Percentiles rank a stretch among this genome's conserved stretches.
These are phyloP conservation scores for Argentina anserina DNA, from an alignment of 306 rosid genomes.

Conservation along the genomic window DNA sequence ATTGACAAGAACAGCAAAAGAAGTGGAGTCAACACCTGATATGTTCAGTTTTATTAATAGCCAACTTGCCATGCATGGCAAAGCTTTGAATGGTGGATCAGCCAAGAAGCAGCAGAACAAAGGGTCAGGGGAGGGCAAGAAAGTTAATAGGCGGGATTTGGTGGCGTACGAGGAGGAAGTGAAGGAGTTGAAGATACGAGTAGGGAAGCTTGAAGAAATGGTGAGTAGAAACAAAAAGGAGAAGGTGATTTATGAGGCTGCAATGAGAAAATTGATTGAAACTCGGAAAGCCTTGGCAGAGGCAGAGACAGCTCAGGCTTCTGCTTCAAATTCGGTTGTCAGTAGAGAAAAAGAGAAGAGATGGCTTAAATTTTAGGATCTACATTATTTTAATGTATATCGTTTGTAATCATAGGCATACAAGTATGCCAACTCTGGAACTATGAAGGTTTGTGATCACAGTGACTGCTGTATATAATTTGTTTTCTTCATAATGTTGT, in stretches of 20 bases:
- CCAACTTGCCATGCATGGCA: constrained; percentile 71
- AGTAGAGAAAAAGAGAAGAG: constrained; percentile 85
- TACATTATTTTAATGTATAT: background rate
- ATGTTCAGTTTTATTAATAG: constrained; percentile 70
- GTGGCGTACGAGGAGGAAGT: constrained; percentile 72
- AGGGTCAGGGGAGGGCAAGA: constrained; percentile 57
- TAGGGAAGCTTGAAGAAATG: constrained; percentile 88
- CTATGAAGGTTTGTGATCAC: background rate
- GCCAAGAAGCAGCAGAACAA: constrained; percentile 52
- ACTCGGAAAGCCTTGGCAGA: constrained; percentile 76
- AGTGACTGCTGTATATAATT: background rate
- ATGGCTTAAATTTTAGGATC: constrained; percentile 84
- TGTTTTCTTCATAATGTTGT: background rate
- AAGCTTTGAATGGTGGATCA: constrained; percentile 41
- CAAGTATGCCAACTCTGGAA: background rate
- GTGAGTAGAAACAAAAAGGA: constrained; percentile 65
- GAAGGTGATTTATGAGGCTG: constrained; percentile 81
- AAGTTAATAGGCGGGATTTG: constrained; percentile 64
- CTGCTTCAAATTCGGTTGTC: constrained; percentile 78
- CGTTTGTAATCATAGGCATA: background rate
- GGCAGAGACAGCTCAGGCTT: constrained; percentile 68
- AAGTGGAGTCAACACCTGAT: constrained; percentile 55
- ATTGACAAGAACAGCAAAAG: constrained; percentile 55
- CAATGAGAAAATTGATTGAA: constrained; percentile 64
- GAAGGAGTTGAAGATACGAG: constrained; percentile 63